phyloP scores from a whole-genome alignment of 768 basidiomycete species.

The Leccinum barrowsii region DNA sequence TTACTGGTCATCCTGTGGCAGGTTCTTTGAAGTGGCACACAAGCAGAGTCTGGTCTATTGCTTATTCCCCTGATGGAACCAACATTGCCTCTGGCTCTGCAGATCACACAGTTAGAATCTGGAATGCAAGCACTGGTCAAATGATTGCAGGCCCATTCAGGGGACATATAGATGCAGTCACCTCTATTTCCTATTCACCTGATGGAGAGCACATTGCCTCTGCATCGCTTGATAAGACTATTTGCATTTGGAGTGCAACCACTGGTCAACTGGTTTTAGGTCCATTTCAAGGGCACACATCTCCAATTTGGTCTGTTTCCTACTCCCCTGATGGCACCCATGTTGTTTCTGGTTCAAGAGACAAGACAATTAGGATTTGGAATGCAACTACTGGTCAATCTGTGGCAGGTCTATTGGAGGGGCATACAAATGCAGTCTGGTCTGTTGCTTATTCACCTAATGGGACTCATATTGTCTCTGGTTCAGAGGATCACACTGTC shows the following conservation, averaged over 20 bases:
- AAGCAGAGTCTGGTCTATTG: not conserved
- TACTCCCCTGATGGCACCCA: constrained; percentile 1
- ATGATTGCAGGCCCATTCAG: not conserved
- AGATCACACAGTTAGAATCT: not conserved
- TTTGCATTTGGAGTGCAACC: not conserved
- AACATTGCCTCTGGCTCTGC: not conserved
- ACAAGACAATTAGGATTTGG: not conserved
- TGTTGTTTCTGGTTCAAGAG: not conserved
- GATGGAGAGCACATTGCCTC: not conserved
- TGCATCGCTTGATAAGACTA: not conserved
- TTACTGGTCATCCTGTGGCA: not conserved
- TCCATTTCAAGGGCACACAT: not conserved
- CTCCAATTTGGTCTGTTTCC: not conserved
- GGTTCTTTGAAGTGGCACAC: not conserved
- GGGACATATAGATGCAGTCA: not conserved
- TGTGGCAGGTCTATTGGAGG: not conserved
- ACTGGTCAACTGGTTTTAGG: not conserved
- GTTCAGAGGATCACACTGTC: not conserved
- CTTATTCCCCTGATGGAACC: not conserved
- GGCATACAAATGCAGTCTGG: not conserved
- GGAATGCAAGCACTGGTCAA: not conserved
- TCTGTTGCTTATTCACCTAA: not conserved
- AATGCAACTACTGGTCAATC: not conserved
- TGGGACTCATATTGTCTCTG: not conserved
- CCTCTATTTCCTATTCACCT: not conserved